Evolutionary conservation across 2,329 filamentous ascomycete species (phyloP), one percentile per base, ranked within the genome.

Genomic region (Aspergillus neotritici): DNA sequence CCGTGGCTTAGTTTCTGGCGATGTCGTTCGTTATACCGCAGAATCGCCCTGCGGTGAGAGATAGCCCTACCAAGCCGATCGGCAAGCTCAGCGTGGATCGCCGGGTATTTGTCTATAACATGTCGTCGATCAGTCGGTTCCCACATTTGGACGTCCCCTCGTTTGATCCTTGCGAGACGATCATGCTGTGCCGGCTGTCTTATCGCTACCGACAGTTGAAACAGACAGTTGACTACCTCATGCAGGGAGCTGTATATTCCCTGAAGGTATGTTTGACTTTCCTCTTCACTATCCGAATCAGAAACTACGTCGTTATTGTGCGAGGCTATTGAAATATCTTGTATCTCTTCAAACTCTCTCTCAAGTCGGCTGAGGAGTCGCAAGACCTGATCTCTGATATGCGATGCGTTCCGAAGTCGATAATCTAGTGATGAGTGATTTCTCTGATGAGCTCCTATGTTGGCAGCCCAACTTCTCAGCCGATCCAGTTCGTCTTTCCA

Each of bases 141-240:
- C 21, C 21, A 58, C 30, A 0, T 68, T n/a, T 43, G 40, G 1
- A 56, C 45, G 0, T 43, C 43, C 0, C 51, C 50, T 16, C 59
- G 65, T 29, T 65, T 67, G 1, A 56, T 47, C 5, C 43, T 36
- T 0, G 65, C 61, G 15, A 65, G 57, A 1, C 54, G 56, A 28
- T 69, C 65, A 16, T 67, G 58, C 0, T 61, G 60, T 1, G 64
- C 57, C 8, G 66, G 65, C 3, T 62, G 63, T 1, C 56, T 56
- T 1, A 70, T 65, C 0, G 64, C 52, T 9, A 66, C 55, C 8
- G 62, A 65, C 0, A 70, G 53, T 2, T 65, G 51, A 4, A 67
- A 50, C 3, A 70, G 54, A 16, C n/a, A 31, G 16, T n/a, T 30
- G 39, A 37, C 31, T 11, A 4, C 21, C 9, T 25, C 21, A 9